Conservation (phyloP, 192 early-diverging fungal genomes). For the Mycoemilia scoparia region DNA sequence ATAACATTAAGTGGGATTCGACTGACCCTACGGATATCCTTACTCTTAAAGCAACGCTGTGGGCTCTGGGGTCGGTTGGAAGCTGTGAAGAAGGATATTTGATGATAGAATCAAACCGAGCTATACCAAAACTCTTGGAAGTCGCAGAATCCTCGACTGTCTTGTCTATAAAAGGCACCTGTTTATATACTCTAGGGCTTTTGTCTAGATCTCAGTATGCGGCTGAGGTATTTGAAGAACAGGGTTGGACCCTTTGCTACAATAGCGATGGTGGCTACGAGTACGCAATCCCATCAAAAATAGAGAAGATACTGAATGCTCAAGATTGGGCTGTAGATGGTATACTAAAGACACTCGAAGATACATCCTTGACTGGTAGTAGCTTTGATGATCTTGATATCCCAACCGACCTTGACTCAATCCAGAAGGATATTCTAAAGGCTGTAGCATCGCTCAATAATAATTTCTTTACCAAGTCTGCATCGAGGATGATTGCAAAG, state of each 20-base stretch:
- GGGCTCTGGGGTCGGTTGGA: constrained; percentile 29
- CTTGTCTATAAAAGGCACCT: constrained; percentile 22
- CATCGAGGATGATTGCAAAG: constrained; percentile 21
- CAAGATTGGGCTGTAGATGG: constrained; percentile 16
- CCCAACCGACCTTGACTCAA: constrained; percentile 19
- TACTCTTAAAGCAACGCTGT: constrained; percentile 27
- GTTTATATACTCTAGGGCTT: constrained; percentile 20
- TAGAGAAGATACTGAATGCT: constrained; percentile 15
- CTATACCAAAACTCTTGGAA: constrained; percentile 10
- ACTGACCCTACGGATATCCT: constrained; percentile 10
- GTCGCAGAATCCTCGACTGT: constrained; percentile 10
- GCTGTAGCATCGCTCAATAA: constrained; percentile 22
- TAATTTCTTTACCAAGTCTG: constrained; percentile 19
- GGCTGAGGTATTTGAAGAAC: constrained; percentile 20
- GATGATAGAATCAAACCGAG: constrained; percentile 15
- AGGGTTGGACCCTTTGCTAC: constrained; percentile 22
- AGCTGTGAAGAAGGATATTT: constrained; percentile 19
- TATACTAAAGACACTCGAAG: no score
- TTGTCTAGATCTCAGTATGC: constrained; percentile 25
- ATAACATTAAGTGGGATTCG: constrained; percentile 24
- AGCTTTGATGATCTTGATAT: not conserved
- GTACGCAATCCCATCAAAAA: constrained; percentile 17
- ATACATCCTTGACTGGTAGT: constrained; percentile 10
- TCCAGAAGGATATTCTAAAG: constrained; percentile 26
- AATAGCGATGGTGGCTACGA: constrained; percentile 25